Evolutionary conservation across 1,284 basidiomycete genomes (phyloP), one percentile per base, ranked within the genome.

Genomic region (Cryptococcus sp.): DNA sequence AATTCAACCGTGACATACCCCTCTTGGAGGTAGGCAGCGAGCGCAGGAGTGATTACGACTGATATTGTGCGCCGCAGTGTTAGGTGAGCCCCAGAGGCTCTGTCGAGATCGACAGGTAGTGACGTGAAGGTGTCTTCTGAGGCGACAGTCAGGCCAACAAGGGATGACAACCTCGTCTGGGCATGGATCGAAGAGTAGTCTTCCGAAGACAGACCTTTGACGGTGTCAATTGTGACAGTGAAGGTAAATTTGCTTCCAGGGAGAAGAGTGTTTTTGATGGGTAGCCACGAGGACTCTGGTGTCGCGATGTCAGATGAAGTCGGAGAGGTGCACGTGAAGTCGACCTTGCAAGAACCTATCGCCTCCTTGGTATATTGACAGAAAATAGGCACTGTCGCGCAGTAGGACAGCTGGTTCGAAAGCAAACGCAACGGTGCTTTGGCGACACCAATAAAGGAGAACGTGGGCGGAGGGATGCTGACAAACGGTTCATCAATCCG

Each of bases 401-500:
- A 83, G 6, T 88, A 89, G 0, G 90, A 87, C n/a, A 91, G 79
- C 52, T 87, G 84, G 41, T 89, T 85, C 15, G 85, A 86, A 34
- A 99, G 82, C 5, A 93, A 87, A 0, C 87, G 85, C 25, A 99
- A 83, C 3, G 92, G 91, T 51, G 95, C 82, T 20, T 89, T 78
- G 0, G 91, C 88, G 63, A 89, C 88, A 46, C 94, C 96, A 55
- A 98, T 87, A 76, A 94, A 95, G 5, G 92, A 93, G 74, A 89
- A 93, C 62, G 88, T 86, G 0, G 91, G 89, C 1, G 91, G 84
- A 11, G 88, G 88, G 46, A 84, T 84, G 74, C 93, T 89, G 77
- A 91, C 93, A 80, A 98, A 99, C 1, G 92, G 89, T 74, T 93
- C 91, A 63, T 93, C 89, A 40, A 89, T 88, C 41, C 91, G 90